Evolutionary conservation across 2,329 filamentous ascomycete species (phyloP), one percentile per base, ranked within the genome.

Genomic region (Penicillium sp.): DNA sequence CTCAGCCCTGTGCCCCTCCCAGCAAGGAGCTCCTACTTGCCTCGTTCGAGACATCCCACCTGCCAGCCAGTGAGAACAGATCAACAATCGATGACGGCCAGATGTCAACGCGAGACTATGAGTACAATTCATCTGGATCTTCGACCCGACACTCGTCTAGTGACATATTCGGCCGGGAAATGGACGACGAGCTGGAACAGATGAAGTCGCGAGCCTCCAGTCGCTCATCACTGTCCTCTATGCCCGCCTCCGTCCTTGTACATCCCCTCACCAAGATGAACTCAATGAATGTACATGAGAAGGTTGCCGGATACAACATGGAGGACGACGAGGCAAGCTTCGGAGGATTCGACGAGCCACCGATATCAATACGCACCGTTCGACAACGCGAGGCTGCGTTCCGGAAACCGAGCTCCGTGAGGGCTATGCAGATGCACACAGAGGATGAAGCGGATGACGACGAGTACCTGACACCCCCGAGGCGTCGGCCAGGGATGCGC

Each of bases 401-500:
- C 42, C 62, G 69, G 23, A 67, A 72, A 43, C 65, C 68, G 1
- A 72, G 68, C 53, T 72, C 69, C 0, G 68, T 72, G 4, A 53
- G 61, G 21, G 68, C 68, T 5, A 63, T 71, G 53, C 68, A 71
- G 48, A 69, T 71, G 67, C 55, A 65, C 30, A 67, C 63, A 0
- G 64, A 66, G 33, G 67, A 69, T 36, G 67, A 70, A 40, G 62
- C 51, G 4, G 60, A 64, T 6, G 63, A 69, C 1, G 62, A 68
- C 8, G 67, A 70, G 15, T 64, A 60, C 25, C 32, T 67, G 23
- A 65, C 62, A 0, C 64, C 66, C 1, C 57, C 63, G 3, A 56
- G 59, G 36, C 60, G 59, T 20, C 51, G 59, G 10, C 43, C 48
- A 3, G 58, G 54, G 6, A 58, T 61, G 29, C 55, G 60, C 1